phyloP scores from a whole-genome alignment of 1,139 yeast species.

The Pichia sp. region DNA sequence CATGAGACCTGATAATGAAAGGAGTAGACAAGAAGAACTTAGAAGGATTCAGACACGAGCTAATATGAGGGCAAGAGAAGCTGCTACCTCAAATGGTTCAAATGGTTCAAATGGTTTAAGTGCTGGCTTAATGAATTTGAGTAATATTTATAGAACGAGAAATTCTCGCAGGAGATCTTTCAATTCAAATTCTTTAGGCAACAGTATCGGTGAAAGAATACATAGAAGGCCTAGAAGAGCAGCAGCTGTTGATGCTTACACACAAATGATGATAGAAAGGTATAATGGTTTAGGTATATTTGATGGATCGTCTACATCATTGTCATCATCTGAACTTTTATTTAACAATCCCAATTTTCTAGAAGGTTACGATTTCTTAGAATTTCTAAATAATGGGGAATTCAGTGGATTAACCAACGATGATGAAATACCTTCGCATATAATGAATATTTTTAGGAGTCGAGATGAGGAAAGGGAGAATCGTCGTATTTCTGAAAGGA shows the following conservation, averaged over 20 bases:
- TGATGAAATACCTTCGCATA: slow-evolving; percentile 29
- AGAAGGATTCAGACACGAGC: slow-evolving; percentile 7
- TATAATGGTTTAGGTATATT: not conserved
- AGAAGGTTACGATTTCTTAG: not conserved
- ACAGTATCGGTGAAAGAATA: not conserved
- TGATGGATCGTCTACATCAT: not conserved
- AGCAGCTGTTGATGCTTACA: not conserved
- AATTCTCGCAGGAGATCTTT: no score
- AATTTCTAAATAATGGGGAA: not conserved
- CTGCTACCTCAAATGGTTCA: no score
- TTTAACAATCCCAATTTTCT: no score
- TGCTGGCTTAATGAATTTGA: not conserved
- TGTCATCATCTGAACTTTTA: no score
- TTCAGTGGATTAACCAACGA: slow-evolving; percentile 5
- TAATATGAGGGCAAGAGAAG: slow-evolving; percentile 9
- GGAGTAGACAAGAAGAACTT: slow-evolving; percentile 2
- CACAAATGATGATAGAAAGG: not conserved
- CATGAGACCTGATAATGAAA: not conserved
- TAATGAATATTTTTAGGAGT: slow-evolving; percentile 30
- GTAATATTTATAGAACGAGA: not conserved
- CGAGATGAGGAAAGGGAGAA: slow-evolving; percentile 28
- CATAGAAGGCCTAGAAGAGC: slow-evolving; percentile 4
- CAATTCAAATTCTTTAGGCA: no score
- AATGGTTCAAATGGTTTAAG: not conserved
- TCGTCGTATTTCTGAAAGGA: slow-evolving; percentile 22